Evolutionary conservation across 2,329 filamentous ascomycete genomes (phyloP).

Genomic region (Fusarium mangiferae): DNA sequence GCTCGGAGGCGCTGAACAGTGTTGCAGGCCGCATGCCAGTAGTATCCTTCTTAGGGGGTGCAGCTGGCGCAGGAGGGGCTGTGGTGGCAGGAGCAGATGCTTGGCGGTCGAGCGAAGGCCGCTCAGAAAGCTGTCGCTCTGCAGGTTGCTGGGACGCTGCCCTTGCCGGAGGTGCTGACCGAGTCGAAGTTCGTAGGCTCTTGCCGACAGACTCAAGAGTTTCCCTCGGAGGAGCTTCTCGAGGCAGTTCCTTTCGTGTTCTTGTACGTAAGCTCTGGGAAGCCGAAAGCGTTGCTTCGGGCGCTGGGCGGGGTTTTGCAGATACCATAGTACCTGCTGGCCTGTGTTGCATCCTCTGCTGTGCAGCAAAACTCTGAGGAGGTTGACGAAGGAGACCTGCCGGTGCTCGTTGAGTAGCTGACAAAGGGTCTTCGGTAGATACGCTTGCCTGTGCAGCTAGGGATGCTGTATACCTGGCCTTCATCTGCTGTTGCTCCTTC

Average conservation of each 20-base stretch:
- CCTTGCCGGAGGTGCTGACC: conserved; percentile 43
- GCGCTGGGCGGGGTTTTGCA: conserved; percentile 40
- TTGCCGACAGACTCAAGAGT: conserved; percentile 38
- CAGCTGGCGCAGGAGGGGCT: conserved; percentile 38
- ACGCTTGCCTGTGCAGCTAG: conserved; percentile 42
- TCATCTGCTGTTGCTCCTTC: conserved; percentile 61
- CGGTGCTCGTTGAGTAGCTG: conserved; percentile 49
- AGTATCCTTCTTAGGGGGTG: conserved; percentile 43
- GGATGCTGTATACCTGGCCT: conserved; percentile 46
- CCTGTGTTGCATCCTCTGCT: conserved; percentile 68
- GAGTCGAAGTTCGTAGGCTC: conserved; percentile 44
- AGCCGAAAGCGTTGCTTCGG: conserved; percentile 37
- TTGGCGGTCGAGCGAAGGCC: conserved; percentile 42
- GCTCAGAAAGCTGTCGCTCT: conserved; percentile 39
- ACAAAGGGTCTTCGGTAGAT: conserved; percentile 50
- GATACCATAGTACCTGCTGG: conserved; percentile 47
- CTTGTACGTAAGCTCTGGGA: conserved; percentile 48
- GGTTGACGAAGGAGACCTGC: conserved; percentile 62
- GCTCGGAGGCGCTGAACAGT: conserved; percentile 67
- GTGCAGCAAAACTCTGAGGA: conserved; percentile 73
- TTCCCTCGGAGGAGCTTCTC: conserved; percentile 39
- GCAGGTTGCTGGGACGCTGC: conserved; percentile 43
- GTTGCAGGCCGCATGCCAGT: conserved; percentile 54
- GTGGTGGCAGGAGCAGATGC: conserved; percentile 34
- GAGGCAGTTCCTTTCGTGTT: conserved; percentile 43